Evolutionary conservation across 352 stramenopile genomes (phyloP), one percentile per base, ranked within the genome.

Genomic region (Pythium guiyangense): DNA sequence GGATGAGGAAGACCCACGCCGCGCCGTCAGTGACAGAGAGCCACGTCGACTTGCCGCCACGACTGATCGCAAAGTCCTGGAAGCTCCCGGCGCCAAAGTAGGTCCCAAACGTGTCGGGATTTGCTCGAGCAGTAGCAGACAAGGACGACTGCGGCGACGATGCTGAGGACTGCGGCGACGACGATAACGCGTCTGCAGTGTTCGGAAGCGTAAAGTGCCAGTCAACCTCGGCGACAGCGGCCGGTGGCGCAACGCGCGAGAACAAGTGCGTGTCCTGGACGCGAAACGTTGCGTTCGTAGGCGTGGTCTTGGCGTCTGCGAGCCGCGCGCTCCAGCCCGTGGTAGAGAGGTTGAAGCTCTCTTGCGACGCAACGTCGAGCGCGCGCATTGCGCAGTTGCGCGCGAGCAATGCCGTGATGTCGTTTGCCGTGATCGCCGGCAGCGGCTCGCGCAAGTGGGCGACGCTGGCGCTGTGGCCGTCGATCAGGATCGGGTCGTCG

Each of bases 1-100:
- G 69, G 46, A 95, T 74, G 18, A 93, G 62, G 48, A 85, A 90
- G 22, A 88, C 69, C 64, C 73, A 84, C 0, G 87, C 46, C 34
- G 86, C 74, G 31, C 81, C 79, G 25, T 73, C 57, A 3, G 81
- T 73, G 12, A 92, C 79, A 4, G 81, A 83, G 6, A 92, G 54
- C 84, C 84, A 94, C 47, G 69, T 64, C 31, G 64, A 73, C 26
- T 80, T 77, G 14, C 77, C 80, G 10, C 74, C 72, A 9, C 76
- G 72, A 6, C 66, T 67, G 20, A 90, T 45, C 17, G 63, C 52
- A 50, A 94, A 94, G 57, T 94, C 84, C 31, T 85, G 70, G 69
- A 84, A 94, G 34, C 74, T 77, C 37, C 79, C 69, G 8, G 61
- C 45, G 8, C 72, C 71, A 39, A 85, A 79, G 29, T 85, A 78